Base-by-base conservation (phyloP, 2,329 filamentous ascomycete genomes). In the Grosmannia serpens region DNA sequence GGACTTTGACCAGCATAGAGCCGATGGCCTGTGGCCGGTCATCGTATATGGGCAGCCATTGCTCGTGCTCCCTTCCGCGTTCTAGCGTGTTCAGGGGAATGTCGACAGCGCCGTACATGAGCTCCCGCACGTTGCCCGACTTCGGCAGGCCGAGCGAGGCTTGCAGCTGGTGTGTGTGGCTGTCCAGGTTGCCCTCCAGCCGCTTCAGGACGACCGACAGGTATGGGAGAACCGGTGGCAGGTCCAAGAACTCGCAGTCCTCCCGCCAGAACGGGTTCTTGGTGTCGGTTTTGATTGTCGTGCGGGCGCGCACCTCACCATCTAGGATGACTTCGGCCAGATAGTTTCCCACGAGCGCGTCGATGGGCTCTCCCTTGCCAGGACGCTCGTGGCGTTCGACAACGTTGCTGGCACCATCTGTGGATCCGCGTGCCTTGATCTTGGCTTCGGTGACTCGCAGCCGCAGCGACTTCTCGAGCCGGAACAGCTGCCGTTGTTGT, bases 31-130 rank as follows among this genome's bases (percentile, higher is more conserved):
- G 86, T 61, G 89, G 84, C 62, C 82, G 84, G 63, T 87, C 85
- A 66, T 96, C 89, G 54, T 86, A 73, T 26, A 96, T 83, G 20
- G 86, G 87, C 75, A 90, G 87, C 92, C 91, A 96, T 66, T 91
- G 87, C 70, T 97, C 92, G 38, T 86, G 80, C 59, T 92, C 88
- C 66, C 87, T 87, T 20, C 85, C 86, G 0, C 83, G 79, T 44
- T 92, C 88, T 20, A 96, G 71, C 62, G 91, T 87, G 60, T 91
- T 86, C 9, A 96, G 75, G 24, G 85, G 81, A 33, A 96, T 82
- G 64, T 96, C 89, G n/a, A 96, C 86, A 55, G 85, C 83, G 1
- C 89, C 89, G 62, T 80, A 83, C 2, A 81, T 67, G 17, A 78
- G 68, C 65, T 86, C 83, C 3, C 74, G 73, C 15, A 77, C 65